A percentile compares a stretch with the other conserved stretches of the same genome.
phyloP scores from a whole-genome alignment of 345 rosid species.

The Lepidium sativum region DNA sequence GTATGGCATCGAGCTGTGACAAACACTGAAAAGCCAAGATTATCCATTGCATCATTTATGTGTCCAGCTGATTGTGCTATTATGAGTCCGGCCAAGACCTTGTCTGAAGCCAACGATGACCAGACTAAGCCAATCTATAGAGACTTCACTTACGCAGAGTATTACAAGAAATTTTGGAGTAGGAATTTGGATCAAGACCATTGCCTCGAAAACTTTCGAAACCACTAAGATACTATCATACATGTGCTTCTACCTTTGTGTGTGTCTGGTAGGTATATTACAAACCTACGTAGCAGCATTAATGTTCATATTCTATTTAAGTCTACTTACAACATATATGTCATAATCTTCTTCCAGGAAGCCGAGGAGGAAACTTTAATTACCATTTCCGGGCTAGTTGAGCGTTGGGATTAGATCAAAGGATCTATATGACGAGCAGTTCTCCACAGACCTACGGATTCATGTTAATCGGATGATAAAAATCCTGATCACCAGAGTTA shows the following conservation, averaged over 20 bases:
- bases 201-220: conserved; percentile 71
- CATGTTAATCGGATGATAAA: no score
- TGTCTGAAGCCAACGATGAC: conserved; percentile 11
- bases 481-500: no score
- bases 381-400: no score
- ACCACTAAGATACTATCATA: conserved; percentile 9
- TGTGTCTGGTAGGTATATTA: not conserved
- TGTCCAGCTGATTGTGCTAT: conserved; percentile 56
- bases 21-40: conserved; percentile 47
- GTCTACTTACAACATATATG: not conserved
- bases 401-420: no score
- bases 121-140: conserved; percentile 46
- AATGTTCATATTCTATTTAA: not conserved
- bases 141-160: conserved; percentile 76
- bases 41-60: conserved; percentile 75
- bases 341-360: no score
- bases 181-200: conserved; percentile 73
- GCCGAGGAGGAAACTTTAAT: no score
- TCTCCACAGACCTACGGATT: no score
- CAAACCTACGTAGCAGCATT: not conserved
- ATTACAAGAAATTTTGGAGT: conserved; percentile 87
- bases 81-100: conserved; percentile 61
- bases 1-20: conserved; percentile 85
- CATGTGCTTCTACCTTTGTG: not conserved
- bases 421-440: no score